Evolutionary conservation across 176 grass and related monocot species (phyloP).

Genomic region (Phoenix dactylifera): DNA sequence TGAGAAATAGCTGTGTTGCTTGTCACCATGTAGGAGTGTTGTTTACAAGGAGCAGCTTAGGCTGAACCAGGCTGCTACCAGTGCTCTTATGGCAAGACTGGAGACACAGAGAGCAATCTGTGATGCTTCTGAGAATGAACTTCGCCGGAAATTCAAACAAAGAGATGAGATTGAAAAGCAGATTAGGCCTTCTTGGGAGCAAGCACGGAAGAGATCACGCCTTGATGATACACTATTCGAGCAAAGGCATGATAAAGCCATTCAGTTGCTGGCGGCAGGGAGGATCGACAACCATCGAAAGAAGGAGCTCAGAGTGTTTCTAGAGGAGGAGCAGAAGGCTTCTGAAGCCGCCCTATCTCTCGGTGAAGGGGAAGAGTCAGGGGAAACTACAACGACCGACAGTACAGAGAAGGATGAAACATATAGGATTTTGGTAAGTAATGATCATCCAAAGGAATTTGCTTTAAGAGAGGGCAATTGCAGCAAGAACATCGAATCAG

Average conservation of each 20-base stretch:
- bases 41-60: conserved; percentile 96
- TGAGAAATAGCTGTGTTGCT: not conserved
- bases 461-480: not conserved
- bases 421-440: conserved; percentile 2
- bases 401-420: conserved; percentile 20
- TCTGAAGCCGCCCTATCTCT: conserved; percentile 36
- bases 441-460: not conserved
- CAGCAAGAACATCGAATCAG: not conserved
- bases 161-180: conserved; percentile 74
- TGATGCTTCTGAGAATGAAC: conserved; percentile 76
- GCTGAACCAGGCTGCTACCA: conserved; percentile 70
- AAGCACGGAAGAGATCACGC: conserved; percentile 72
- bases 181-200: conserved; percentile 44
- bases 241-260: conserved; percentile 33
- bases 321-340: conserved; percentile 68
- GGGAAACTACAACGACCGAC: conserved; percentile 14
- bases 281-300: conserved; percentile 38
- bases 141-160: conserved; percentile 68
- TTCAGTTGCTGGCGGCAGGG: conserved; percentile 29
- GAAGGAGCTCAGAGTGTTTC: conserved; percentile 64
- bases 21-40: conserved; percentile 48
- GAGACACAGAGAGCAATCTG: conserved; percentile 84
- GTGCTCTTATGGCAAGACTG: conserved; percentile 77
- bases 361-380: conserved; percentile 10
- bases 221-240: conserved; percentile 43